Evolutionary conservation across 495 filamentous ascomycete genomes (phyloP), one percentile per base, ranked within the genome.

Genomic region (Aspergillus asperescens): DNA sequence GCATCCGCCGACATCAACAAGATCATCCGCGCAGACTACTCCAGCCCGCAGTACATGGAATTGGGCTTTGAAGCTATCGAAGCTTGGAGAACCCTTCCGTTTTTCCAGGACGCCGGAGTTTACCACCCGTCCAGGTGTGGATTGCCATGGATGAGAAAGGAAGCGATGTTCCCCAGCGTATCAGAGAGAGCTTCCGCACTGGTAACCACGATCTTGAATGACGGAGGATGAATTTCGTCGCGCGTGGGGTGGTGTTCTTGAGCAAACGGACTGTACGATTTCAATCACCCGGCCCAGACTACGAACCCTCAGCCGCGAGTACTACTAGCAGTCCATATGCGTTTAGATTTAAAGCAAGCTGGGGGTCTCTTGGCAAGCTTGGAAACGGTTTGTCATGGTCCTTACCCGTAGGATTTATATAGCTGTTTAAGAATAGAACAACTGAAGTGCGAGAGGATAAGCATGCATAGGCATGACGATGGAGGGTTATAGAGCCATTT

Each of bases 101-200:
- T 62, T n/a, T 59, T 66, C 48, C 27, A 39, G n/a, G 52, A 60
- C 20, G 52, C 51, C 0, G 59, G 55, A 3, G 59, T 66, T 8
- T 67, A 67, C 49, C 62, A 67, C 41, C 56, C 57, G 18, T 59
- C 58, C 2, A 69, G 70, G 1, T 70, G 72, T 70, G 72, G 69
- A 66, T 75, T 40, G 60, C 60, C 22, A 60, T 72, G 55, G 57
- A 63, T 23, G 62, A 69, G 32, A 52, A 42, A 32, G 47, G 47
- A 0, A 50, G 47, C 15, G 24, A 50, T 9, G 34, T 66, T 2
- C 54, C 62, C 6, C 37, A 50, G 10, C 57, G 62, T 1, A 70
- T 72, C 20, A 47, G 63, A 10, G 34, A 64, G 55, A 72, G 68
- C 42, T 73, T 75, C 50, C 43, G 44, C 27, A 49, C 52, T 4